Base-by-base conservation (phyloP, 345 rosid species). In the Nephelium lappaceum region DNA sequence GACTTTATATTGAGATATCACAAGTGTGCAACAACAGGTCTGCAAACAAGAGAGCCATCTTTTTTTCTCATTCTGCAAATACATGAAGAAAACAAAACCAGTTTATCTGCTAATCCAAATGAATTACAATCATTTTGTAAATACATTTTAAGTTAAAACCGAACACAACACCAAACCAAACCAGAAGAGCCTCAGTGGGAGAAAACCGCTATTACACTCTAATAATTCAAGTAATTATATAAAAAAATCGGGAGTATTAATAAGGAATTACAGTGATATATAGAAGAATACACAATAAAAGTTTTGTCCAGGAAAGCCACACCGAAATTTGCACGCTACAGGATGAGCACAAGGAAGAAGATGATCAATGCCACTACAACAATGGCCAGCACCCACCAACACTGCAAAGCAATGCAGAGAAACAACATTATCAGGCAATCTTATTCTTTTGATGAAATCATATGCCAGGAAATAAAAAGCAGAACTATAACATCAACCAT, bases 341-440 rank as follows among this genome's bases (percentile, higher is more conserved):
- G 21, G 58, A 91, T 81, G 63, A 91, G 75, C 76, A 91, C 51
- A 18, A 87, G 76, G 73, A 89, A 39, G 78, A 91, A 45, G 72
- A 89, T 45, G 24, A 87, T 78, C 75, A 91, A 45, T 31, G 61
- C 89, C 83, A 87, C 71, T 63, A 87, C 81, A 18, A 87, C 51
- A 77, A 89, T 74, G 70, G 67, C 94, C 84, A 89, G 75, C 71
- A 89, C 60, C 94, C 94, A 91, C 94, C 94, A 91, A 66, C 94
- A 91, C 94, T 91, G 91, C 86, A 80, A 83, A 79, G 62, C 45
- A 77, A 47, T 53, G 15, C 25, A 15, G 58, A 60, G 42, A 70
- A 45, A n/a, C 45, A 72, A 51, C 27, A 51, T 47, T 15, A 67
- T 19, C 31, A 73, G 27, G 11, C 16, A 53, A 60, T 60, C 64